A percentile compares a stretch with the other conserved stretches of the same genome.
These are phyloP conservation scores for Spergularia bocconei DNA, from an alignment of 148 eudicot species.

Conservation along the genomic window DNA sequence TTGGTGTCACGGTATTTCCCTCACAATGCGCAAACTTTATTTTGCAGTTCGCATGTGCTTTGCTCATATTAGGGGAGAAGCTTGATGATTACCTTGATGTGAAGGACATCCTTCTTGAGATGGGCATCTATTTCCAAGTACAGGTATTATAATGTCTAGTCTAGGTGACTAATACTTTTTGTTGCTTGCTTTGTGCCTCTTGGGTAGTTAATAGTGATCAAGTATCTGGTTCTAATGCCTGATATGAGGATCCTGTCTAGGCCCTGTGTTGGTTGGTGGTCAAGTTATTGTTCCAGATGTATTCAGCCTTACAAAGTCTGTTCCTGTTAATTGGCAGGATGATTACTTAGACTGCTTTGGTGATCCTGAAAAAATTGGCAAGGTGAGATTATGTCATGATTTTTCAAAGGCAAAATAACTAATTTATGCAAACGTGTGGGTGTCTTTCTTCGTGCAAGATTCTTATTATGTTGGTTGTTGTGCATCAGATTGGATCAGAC, in stretches of 20 bases:
- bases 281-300: background rate
- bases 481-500: constrained; percentile 30
- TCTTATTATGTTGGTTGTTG: background rate
- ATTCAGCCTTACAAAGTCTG: background rate
- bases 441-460: background rate
- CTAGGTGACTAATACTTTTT: background rate
- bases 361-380: constrained; percentile 25
- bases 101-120: constrained; percentile 54
- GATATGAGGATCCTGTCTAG: background rate
- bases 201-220: too few species aligned
- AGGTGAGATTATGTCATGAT: constrained; percentile 20
- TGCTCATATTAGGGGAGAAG: constrained; percentile 47
- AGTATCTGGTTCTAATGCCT: background rate
- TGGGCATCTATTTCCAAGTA: constrained; percentile 75
- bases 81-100: constrained; percentile 41
- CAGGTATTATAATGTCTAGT: constrained; percentile 38
- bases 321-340: constrained; percentile 19
- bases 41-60: constrained; percentile 41
- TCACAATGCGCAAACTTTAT: background rate
- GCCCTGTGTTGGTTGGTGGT: background rate
- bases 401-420: background rate
- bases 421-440: background rate
- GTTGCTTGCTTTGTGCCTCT: background rate
- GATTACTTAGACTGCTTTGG: constrained; percentile 31
- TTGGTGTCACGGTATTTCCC: background rate